phyloP scores from a whole-genome alignment of 139 green algal species.

The Nannochloris sp. region DNA sequence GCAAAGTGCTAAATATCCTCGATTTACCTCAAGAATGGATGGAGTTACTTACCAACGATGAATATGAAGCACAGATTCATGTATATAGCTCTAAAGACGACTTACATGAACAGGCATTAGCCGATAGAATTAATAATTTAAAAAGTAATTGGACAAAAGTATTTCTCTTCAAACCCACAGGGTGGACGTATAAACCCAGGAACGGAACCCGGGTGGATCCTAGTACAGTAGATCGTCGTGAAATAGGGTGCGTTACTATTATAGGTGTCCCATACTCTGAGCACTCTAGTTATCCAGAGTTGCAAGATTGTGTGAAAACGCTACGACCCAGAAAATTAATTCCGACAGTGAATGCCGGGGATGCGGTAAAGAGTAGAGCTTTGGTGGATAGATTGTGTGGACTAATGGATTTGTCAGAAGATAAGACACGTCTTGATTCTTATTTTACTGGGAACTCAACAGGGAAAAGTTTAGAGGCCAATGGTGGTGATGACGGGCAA shows the following conservation, averaged over 20 bases:
- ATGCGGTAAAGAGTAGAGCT: slow-evolving; percentile 30
- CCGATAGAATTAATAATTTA: not conserved
- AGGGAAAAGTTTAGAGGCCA: too few relatives aligned
- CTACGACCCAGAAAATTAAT: slow-evolving; percentile 46
- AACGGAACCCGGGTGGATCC: not conserved
- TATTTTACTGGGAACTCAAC: slow-evolving; percentile 21
- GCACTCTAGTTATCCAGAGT: slow-evolving; percentile 63
- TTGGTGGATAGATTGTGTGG: slow-evolving; percentile 21
- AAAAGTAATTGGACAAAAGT: not conserved
- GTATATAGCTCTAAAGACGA: not conserved
- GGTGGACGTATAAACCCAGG: not conserved
- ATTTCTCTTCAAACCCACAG: not conserved
- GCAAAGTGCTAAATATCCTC: slow-evolving; percentile 48
- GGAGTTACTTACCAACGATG: not conserved
- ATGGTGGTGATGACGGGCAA: too few relatives aligned
- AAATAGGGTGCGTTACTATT: slow-evolving; percentile 41
- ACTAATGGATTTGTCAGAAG: slow-evolving; percentile 59
- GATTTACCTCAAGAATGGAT: slow-evolving; percentile 32
- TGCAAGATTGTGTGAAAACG: slow-evolving; percentile 62
- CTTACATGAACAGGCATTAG: not conserved
- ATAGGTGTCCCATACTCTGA: slow-evolving; percentile 78
- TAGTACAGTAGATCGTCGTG: not conserved
- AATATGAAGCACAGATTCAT: not conserved
- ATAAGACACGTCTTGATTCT: slow-evolving; percentile 37
- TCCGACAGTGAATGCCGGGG: slow-evolving; percentile 60